Conservation (phyloP, 1,284 basidiomycete genomes). For the Coniferiporia weirii region DNA sequence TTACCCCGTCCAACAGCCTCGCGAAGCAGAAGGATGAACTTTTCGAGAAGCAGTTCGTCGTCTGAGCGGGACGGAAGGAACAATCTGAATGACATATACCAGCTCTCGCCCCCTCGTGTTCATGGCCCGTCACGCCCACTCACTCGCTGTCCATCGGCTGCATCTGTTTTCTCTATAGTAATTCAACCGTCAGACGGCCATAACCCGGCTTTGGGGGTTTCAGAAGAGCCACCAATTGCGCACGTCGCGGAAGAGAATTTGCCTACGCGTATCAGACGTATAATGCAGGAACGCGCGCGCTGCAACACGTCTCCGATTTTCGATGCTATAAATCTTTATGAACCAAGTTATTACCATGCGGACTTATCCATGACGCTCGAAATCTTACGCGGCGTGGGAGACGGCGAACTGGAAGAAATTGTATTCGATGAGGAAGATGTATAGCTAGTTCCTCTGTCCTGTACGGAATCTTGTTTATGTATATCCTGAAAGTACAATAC, state of each 20-base stretch:
- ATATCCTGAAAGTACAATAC: too few species aligned
- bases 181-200: constrained; percentile 12
- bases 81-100: not conserved
- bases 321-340: not conserved
- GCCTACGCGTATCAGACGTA: constrained; percentile 12
- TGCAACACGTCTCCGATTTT: not conserved
- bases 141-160: constrained; percentile 9
- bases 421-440: constrained; percentile 1
- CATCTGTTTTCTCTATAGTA: constrained; percentile 14
- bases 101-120: not conserved
- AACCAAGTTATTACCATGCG: constrained; percentile 1
- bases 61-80: not conserved
- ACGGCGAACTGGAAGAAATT: constrained; percentile 12
- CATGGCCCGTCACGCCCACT: not conserved
- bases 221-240: not conserved
- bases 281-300: not conserved
- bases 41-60: not conserved
- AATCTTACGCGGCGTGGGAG: constrained; percentile 2
- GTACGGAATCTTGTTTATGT: too few species aligned
- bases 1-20: not conserved
- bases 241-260: constrained; percentile 11
- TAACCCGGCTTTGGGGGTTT: not conserved
- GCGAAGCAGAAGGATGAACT: not conserved
- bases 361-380: constrained; percentile 11
- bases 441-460: not conserved